A percentile compares a stretch with the other conserved stretches of the same genome.
Evolutionary conservation across 495 filamentous ascomycete genomes (phyloP).

Genomic region (Lepraria neglecta): DNA sequence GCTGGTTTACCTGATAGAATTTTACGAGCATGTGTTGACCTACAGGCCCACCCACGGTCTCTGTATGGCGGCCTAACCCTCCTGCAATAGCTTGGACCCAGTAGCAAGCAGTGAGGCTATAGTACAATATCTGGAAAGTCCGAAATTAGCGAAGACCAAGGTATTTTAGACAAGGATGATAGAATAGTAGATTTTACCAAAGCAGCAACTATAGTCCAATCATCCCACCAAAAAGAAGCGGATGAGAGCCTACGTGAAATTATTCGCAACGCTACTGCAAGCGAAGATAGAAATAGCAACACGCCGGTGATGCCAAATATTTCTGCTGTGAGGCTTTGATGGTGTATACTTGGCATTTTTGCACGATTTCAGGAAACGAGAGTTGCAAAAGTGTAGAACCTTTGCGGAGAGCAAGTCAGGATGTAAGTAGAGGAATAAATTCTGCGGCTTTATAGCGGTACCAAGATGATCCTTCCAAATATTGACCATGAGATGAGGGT

Average conservation of each 20-base stretch:
- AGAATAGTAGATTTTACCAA: conserved; percentile 20
- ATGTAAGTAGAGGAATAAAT: too few relatives aligned
- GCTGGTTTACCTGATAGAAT: conserved; percentile 37
- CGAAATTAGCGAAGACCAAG: neutral
- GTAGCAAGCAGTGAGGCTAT: conserved; percentile 15
- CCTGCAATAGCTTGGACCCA: conserved; percentile 15
- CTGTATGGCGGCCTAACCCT: conserved; percentile 20
- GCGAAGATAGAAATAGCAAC: conserved; percentile 31
- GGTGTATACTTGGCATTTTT: conserved; percentile 2
- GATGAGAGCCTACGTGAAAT: conserved; percentile 29
- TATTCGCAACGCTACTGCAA: conserved; percentile 32
- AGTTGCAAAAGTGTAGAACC: neutral
- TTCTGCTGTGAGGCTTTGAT: conserved; percentile 10
- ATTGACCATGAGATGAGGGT: too few relatives aligned
- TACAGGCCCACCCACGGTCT: conserved; percentile 18
- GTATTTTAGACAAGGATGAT: neutral
- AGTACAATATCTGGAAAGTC: conserved; percentile 19
- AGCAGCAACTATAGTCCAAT: conserved; percentile 33
- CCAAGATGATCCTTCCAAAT: too few relatives aligned
- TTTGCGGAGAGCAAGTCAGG: too few relatives aligned
- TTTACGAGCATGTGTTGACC: conserved; percentile 31
- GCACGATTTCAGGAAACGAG: neutral
- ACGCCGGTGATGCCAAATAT: conserved; percentile 9
- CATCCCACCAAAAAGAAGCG: conserved; percentile 39
- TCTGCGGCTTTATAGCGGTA: too few relatives aligned